phyloP scores from a whole-genome alignment of 2,329 filamentous ascomycete genomes.

The Xylariales sp. region DNA sequence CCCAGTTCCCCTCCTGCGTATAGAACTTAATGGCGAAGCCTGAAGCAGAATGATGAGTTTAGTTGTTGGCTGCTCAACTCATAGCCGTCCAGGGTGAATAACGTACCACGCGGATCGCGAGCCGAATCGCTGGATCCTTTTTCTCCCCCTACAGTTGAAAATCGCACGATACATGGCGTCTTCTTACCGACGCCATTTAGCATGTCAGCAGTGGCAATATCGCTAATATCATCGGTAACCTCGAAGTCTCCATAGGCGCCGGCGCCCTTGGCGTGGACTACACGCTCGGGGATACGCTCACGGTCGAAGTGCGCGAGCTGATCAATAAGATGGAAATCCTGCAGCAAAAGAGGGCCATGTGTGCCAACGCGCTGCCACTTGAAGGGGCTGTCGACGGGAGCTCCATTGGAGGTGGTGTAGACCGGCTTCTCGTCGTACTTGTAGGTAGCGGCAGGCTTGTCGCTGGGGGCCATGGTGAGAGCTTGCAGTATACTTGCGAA shows the following conservation, averaged over 20 bases:
- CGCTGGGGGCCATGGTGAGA: slow-evolving; percentile 38
- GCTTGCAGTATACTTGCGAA: too few species aligned
- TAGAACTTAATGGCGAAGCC: slow-evolving; percentile 70
- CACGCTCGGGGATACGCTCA: slow-evolving; percentile 46
- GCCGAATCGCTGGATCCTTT: slow-evolving; percentile 64
- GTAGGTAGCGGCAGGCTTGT: slow-evolving; percentile 39
- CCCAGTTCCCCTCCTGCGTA: slow-evolving; percentile 69
- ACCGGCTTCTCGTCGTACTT: slow-evolving; percentile 54
- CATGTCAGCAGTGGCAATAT: slow-evolving; percentile 38
- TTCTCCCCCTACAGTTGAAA: slow-evolving; percentile 69
- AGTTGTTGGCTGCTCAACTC: too few species aligned
- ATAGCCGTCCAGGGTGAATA: neutral
- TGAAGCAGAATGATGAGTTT: too few species aligned
- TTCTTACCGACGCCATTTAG: slow-evolving; percentile 52
- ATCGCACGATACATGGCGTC: slow-evolving; percentile 56
- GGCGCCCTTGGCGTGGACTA: slow-evolving; percentile 32
- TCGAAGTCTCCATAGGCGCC: slow-evolving; percentile 38
- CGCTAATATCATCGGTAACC: slow-evolving; percentile 42
- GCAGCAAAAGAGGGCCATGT: slow-evolving; percentile 56
- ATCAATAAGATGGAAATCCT: slow-evolving; percentile 63
- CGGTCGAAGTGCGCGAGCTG: slow-evolving; percentile 51
- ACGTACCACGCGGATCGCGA: slow-evolving; percentile 41
- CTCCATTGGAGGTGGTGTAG: slow-evolving; percentile 58
- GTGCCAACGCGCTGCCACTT: slow-evolving; percentile 46
- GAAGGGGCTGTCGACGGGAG: slow-evolving; percentile 47